Percentiles rank a stretch among this genome's conserved stretches.
Evolutionary conservation across 495 filamentous ascomycete genomes (phyloP).

Genomic region (Penicillium goetzii): DNA sequence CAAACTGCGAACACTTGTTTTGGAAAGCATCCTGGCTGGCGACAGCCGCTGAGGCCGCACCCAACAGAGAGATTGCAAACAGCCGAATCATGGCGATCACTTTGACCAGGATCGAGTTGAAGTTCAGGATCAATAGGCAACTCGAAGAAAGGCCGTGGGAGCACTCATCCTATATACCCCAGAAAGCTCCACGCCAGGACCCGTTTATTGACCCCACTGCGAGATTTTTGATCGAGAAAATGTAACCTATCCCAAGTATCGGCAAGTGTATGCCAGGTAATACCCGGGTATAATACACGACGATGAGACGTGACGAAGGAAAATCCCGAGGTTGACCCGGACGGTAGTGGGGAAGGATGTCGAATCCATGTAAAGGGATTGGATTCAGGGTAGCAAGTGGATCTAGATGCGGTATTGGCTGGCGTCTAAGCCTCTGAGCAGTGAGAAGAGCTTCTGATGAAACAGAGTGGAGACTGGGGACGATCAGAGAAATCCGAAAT

Average conservation of each 20-base stretch:
- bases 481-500: conserved; percentile 12
- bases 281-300: conserved; percentile 14
- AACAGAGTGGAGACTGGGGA: conserved; percentile 3
- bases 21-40: conserved; percentile 39
- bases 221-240: neutral
- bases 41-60: conserved; percentile 29
- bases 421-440: neutral
- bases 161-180: conserved; percentile 12
- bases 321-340: conserved; percentile 24
- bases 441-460: neutral
- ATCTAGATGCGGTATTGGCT: neutral
- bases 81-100: conserved; percentile 23
- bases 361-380: neutral
- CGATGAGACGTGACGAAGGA: neutral
- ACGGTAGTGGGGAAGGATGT: neutral
- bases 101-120: neutral
- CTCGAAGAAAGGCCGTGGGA: neutral
- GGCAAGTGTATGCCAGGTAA: conserved; percentile 16
- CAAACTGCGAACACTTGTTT: conserved; percentile 37
- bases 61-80: conserved; percentile 26
- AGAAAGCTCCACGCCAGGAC: neutral
- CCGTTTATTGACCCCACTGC: neutral
- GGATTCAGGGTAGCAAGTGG: neutral
- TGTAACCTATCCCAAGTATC: conserved; percentile 1
- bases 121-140: neutral